Evolutionary conservation across 2,329 filamentous ascomycete genomes (phyloP).

Genomic region (Apiospora malaysiana): DNA sequence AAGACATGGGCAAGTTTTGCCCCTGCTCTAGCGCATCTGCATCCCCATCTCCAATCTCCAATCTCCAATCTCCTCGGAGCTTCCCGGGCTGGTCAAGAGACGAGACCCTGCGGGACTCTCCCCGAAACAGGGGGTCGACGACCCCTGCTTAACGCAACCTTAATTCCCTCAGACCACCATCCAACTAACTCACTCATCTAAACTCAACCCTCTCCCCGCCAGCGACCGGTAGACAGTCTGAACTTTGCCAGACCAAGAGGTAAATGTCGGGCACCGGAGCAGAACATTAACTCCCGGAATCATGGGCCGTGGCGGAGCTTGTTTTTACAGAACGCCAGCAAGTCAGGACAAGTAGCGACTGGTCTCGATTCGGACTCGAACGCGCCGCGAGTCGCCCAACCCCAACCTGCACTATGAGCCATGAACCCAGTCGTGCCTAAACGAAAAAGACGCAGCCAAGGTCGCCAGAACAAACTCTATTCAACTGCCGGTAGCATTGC

Average conservation of each 20-base stretch:
- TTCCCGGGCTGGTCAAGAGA: background rate
- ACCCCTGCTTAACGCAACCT: background rate
- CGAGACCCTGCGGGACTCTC: background rate
- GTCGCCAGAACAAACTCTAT: background rate
- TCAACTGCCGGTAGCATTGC: background rate
- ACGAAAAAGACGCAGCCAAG: background rate
- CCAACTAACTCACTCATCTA: no score
- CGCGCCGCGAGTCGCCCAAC: background rate
- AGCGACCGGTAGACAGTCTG: background rate
- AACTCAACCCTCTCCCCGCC: no score
- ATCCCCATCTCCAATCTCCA: background rate
- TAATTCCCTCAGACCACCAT: background rate
- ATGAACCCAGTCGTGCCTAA: background rate
- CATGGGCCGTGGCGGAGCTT: background rate
- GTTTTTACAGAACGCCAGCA: background rate
- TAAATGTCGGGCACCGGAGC: no score
- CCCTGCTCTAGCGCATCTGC: background rate
- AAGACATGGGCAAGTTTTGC: background rate
- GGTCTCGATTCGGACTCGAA: background rate
- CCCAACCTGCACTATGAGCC: background rate
- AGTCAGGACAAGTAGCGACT: background rate
- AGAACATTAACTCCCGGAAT: no score
- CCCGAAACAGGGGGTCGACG: background rate
- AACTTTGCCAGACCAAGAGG: background rate
- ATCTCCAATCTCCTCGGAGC: no score